These are phyloP conservation scores for Wickerhamomyces canadensis DNA, from an alignment of 805 yeast species.

Conservation along the genomic window DNA sequence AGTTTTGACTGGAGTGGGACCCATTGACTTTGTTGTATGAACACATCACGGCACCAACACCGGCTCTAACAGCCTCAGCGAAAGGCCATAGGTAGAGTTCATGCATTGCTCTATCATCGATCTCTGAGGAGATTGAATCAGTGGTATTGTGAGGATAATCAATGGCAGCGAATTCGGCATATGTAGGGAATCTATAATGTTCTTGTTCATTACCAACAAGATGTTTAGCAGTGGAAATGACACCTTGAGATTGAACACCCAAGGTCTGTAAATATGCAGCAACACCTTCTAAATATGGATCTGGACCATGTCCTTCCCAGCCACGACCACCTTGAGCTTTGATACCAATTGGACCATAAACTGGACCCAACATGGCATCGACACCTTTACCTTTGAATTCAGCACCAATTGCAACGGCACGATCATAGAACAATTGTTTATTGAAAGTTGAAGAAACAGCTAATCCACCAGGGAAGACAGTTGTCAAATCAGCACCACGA, in stretches of 20 bases:
- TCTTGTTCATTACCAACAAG: conserved; percentile 56
- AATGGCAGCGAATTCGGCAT: conserved; percentile 37
- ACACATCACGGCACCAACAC: conserved; percentile 50
- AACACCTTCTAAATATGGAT: conserved; percentile 53
- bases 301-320: conserved; percentile 58
- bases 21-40: conserved; percentile 57
- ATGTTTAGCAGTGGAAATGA: conserved; percentile 51
- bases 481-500: conserved; percentile 43
- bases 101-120: conserved; percentile 49
- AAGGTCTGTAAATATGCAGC: conserved; percentile 43
- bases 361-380: conserved; percentile 49
- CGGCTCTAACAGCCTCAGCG: conserved; percentile 44
- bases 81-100: conserved; percentile 56
- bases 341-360: conserved; percentile 50
- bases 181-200: conserved; percentile 45
- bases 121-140: conserved; percentile 41
- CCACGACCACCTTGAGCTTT: conserved; percentile 56
- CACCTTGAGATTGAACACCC: conserved; percentile 51
- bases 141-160: conserved; percentile 32
- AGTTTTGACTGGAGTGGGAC: conserved; percentile 41
- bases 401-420: conserved; percentile 49
- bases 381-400: conserved; percentile 48
- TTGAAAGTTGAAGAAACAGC: conserved; percentile 53
- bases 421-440: conserved; percentile 39
- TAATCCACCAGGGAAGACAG: conserved; percentile 49